Evolutionary conservation across 768 basidiomycete genomes (phyloP), one percentile per base, ranked within the genome.

Genomic region (Cystobasidium ongulense): DNA sequence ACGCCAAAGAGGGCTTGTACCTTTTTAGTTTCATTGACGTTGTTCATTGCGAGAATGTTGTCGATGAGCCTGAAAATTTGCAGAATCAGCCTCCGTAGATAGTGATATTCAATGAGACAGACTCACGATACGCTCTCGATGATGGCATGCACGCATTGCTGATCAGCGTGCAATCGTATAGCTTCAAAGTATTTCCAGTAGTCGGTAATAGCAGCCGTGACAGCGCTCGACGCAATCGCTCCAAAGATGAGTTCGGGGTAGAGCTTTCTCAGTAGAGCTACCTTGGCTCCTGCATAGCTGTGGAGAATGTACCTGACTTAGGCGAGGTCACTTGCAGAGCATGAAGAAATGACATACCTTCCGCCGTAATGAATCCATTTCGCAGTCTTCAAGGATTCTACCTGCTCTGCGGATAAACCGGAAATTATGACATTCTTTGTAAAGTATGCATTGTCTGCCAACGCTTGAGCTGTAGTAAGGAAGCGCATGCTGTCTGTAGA

Each of bases 361-460:
- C 91, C 93, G 17, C 95, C 95, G 78, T 95, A 95, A 80, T 95
- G 80, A 46, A 83, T 76, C 82, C 81, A 83, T 10, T 80, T 80
- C 15, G 78, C 63, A 35, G 35, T 11, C 29, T 39, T 36, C 7
- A 61, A 36, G 21, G 36, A 15, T 1, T 50, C 46, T 21, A n/a
- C 29, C 21, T 53, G 27, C 33, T 25, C 46, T 77, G 88, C 88
- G 0, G 85, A 81, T 62, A 93, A 86, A 0, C 87, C 89, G 7
- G 80, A 80, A 4, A 94, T 89, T 77, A 87, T 85, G 80, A 95
- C 86, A 74, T 88, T 86, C 7, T 85, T 83, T 86, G 96, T 92
- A 79, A 99, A 96, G 81, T 89, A 86, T 2, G 92, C 93, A 41
- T 91, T 92, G 82, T 99, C 95, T 4, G 90, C 89, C 1, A 90